Conservation (phyloP, 2,329 filamentous ascomycete genomes). For the Geosmithia morbida region DNA sequence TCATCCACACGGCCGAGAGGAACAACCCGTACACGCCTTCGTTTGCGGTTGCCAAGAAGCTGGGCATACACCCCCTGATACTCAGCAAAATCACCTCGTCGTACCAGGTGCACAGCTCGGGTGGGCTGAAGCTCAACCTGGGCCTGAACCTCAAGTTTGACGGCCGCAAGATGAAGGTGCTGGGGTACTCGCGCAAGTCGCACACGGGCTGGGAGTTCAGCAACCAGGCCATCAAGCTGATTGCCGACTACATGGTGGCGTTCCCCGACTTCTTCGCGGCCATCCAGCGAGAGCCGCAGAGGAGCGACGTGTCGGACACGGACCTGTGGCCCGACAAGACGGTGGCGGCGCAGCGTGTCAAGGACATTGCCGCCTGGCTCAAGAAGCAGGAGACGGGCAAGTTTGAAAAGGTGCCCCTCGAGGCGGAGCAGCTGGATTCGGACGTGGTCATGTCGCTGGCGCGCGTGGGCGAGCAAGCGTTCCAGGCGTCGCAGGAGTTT, state of each 20-base stretch:
- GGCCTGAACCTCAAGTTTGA: slow-evolving; percentile 97
- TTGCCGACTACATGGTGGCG: slow-evolving; percentile 78
- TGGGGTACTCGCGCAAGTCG: slow-evolving; percentile 85
- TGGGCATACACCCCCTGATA: slow-evolving; percentile 72
- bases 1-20: slow-evolving; percentile 57
- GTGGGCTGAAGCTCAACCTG: slow-evolving; percentile 73
- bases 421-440: slow-evolving; percentile 92
- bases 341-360: slow-evolving; percentile 64
- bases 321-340: slow-evolving; percentile 64
- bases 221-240: slow-evolving; percentile 62
- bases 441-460: slow-evolving; percentile 75
- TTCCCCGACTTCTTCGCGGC: slow-evolving; percentile 94
- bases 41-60: slow-evolving; percentile 70
- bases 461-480: slow-evolving; percentile 51
- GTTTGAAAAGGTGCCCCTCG: slow-evolving; percentile 89
- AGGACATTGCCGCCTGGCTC: slow-evolving; percentile 87
- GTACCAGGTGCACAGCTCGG: slow-evolving; percentile 66
- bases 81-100: slow-evolving; percentile 94
- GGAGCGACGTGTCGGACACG: slow-evolving; percentile 68
- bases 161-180: slow-evolving; percentile 83
- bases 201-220: slow-evolving; percentile 93
- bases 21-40: slow-evolving; percentile 70
- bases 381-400: slow-evolving; percentile 83
- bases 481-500: slow-evolving; percentile 33
- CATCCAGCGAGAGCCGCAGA: slow-evolving; percentile 73